phyloP scores from a whole-genome alignment of 768 basidiomycete genomes.

The Russula sp. region DNA sequence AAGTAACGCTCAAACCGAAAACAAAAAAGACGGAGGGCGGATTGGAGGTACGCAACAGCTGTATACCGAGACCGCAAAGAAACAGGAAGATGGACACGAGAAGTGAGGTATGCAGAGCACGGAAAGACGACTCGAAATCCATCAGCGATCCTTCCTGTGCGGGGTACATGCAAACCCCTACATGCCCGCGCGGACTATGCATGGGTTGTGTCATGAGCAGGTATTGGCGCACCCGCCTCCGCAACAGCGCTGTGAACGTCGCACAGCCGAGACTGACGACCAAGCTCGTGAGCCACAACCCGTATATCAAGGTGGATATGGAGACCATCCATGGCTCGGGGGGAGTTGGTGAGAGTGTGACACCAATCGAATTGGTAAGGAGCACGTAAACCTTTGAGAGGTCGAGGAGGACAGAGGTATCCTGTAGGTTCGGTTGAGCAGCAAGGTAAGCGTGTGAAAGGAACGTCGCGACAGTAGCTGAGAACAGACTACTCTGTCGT shows the following conservation, averaged over 20 bases:
- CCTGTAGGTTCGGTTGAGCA: background rate
- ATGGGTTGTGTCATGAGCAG: background rate
- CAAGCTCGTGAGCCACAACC: slow-evolving; percentile 8
- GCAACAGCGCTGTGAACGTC: background rate
- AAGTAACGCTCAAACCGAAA: background rate
- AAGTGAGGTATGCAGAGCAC: background rate
- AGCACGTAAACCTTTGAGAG: background rate
- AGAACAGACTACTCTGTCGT: background rate
- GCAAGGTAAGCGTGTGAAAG: background rate
- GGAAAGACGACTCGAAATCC: background rate
- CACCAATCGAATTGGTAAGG: background rate
- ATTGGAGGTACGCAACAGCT: background rate
- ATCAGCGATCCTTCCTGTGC: background rate
- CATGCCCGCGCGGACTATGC: background rate
- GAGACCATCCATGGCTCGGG: background rate
- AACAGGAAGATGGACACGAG: slow-evolving; percentile 3
- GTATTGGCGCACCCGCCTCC: background rate
- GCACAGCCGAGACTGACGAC: slow-evolving; percentile 1
- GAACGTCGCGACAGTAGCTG: background rate
- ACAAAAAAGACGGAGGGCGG: background rate
- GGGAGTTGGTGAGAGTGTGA: background rate
- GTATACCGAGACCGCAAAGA: slow-evolving; percentile 2
- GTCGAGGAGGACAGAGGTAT: background rate
- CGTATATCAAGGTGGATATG: background rate
- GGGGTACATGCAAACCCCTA: background rate